These are phyloP conservation scores for Phialophora expanda DNA, from an alignment of 2,329 filamentous ascomycete genomes.

Conservation along the genomic window DNA sequence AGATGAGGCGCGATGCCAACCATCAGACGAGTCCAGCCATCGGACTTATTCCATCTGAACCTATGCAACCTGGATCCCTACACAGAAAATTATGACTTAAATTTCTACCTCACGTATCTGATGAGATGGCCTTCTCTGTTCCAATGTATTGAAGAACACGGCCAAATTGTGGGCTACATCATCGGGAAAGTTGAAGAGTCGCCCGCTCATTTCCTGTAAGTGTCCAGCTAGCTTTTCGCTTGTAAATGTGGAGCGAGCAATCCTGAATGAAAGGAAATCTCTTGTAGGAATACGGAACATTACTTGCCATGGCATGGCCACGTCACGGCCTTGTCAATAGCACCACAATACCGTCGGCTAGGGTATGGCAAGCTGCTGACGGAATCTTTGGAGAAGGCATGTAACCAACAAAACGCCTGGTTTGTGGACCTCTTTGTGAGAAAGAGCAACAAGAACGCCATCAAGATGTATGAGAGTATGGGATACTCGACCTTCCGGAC, in stretches of 20 bases:
- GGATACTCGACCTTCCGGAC: constrained; percentile 90
- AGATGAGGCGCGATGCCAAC: constrained; percentile 68
- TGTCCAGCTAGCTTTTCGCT: not conserved
- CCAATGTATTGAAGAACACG: constrained; percentile 85
- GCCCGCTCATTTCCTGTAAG: constrained; percentile 71
- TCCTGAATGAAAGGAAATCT: constrained; percentile 13
- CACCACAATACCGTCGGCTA: constrained; percentile 80
- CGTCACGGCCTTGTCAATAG: constrained; percentile 92
- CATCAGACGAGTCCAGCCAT: constrained; percentile 81
- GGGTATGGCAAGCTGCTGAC: constrained; percentile 86
- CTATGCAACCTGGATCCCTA: constrained; percentile 94
- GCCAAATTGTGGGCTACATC: constrained; percentile 95
- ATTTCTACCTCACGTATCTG: constrained; percentile 95
- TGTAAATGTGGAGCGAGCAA: not conserved
- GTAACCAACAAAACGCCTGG: constrained; percentile 83
- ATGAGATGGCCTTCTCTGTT: constrained; percentile 96
- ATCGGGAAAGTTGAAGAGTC: constrained; percentile 85
- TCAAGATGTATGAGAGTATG: constrained; percentile 85
- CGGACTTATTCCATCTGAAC: constrained; percentile 87
- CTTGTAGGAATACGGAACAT: constrained; percentile 66
- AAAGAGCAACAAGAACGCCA: constrained; percentile 83
- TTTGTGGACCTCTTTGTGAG: constrained; percentile 96
- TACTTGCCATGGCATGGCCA: constrained; percentile 99
- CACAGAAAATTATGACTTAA: constrained; percentile 96
- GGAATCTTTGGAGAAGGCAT: constrained; percentile 78